These are phyloP conservation scores for Rhodamnia rubescens DNA, from an alignment of 345 rosid species.

Conservation along the genomic window DNA sequence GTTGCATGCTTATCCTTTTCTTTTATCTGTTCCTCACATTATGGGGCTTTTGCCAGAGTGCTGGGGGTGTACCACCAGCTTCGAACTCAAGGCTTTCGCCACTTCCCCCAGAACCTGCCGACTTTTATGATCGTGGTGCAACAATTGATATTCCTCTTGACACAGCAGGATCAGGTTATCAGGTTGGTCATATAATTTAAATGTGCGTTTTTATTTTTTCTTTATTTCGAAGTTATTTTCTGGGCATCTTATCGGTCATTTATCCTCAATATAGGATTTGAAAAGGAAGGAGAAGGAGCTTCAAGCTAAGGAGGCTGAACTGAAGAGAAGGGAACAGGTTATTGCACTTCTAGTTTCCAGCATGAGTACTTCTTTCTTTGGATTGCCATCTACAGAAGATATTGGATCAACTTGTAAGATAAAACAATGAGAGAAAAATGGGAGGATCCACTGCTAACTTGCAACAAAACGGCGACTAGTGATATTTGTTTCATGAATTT, in stretches of 20 bases:
- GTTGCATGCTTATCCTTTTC: background rate
- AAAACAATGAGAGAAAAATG: background rate
- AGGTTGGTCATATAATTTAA: slow-evolving; percentile 14
- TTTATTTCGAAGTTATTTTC: background rate
- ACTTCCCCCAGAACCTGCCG: slow-evolving; percentile 93
- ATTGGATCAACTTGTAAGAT: background rate
- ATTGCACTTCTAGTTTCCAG: background rate
- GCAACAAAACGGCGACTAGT: background rate
- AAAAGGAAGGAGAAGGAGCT: slow-evolving; percentile 90
- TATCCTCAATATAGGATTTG: slow-evolving; percentile 43
- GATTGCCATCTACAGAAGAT: background rate
- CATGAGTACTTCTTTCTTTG: background rate
- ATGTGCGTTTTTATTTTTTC: background rate
- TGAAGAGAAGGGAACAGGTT: slow-evolving; percentile 89
- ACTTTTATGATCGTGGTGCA: slow-evolving; percentile 60
- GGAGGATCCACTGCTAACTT: background rate
- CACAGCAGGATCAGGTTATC: slow-evolving; percentile 19
- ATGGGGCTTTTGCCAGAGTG: slow-evolving; percentile 29
- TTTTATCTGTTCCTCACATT: background rate
- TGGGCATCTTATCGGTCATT: background rate
- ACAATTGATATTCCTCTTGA: slow-evolving; percentile 93
- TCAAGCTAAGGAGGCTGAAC: slow-evolving; percentile 92
- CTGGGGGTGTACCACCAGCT: slow-evolving; percentile 47
- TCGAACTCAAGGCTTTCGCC: slow-evolving; percentile 88
- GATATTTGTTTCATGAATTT: background rate